A percentile compares a stretch with the other conserved stretches of the same genome.
Evolutionary conservation across 441 rosid genomes (phyloP).

Genomic region (Lepidium campestre): DNA sequence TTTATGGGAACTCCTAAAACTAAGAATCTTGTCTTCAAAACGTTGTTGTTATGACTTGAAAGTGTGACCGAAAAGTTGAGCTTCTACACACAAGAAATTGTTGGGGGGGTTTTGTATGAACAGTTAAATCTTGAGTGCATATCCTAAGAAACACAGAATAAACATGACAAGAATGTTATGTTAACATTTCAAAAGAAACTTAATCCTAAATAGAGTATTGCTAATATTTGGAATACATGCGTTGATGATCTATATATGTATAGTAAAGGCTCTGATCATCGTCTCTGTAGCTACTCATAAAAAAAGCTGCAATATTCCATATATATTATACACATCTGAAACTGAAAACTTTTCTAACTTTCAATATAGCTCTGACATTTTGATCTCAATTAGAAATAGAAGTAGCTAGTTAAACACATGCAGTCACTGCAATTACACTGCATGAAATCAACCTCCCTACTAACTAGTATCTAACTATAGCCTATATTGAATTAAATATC

Average conservation of each 20-base stretch:
- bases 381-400: background rate
- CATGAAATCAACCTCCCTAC: constrained; percentile 16
- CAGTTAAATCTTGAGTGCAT: background rate
- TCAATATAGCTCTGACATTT: background rate
- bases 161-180: background rate
- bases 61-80: constrained; percentile 4
- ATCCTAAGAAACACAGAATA: background rate
- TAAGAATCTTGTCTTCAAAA: background rate
- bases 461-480: background rate
- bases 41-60: background rate
- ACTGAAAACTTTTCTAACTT: background rate
- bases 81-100: background rate
- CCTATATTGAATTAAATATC: background rate
- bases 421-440: background rate
- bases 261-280: background rate
- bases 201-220: too few species aligned
- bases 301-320: background rate
- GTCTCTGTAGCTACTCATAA: too few species aligned
- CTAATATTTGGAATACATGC: too few species aligned
- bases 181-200: background rate
- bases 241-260: too few species aligned
- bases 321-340: background rate
- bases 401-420: constrained; percentile 13
- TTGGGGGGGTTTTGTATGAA: background rate
- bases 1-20: background rate